phyloP scores from a whole-genome alignment of 345 rosid species.

The Gossypium anomalum region DNA sequence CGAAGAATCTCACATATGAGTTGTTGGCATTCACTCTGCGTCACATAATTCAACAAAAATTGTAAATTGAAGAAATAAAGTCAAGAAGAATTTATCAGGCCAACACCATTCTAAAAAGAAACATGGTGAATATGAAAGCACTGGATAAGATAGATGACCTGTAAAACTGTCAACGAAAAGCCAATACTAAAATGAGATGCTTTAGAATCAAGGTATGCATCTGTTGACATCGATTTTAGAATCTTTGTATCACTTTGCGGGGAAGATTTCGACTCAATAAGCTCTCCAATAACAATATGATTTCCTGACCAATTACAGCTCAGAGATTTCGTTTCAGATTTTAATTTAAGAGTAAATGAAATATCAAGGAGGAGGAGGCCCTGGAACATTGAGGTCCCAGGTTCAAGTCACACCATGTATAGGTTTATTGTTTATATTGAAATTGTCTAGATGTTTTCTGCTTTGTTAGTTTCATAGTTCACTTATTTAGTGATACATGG shows the following conservation, averaged over 20 bases:
- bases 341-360: not conserved
- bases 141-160: conserved; percentile 41
- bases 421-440: no score
- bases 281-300: conserved; percentile 91
- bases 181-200: conserved; percentile 80
- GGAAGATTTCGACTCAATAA: conserved; percentile 68
- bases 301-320: conserved; percentile 46
- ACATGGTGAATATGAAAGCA: not conserved
- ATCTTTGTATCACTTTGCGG: conserved; percentile 57
- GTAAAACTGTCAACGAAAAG: conserved; percentile 89
- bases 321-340: conserved; percentile 1
- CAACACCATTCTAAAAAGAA: conserved; percentile 9
- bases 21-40: conserved; percentile 98
- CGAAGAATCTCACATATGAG: conserved; percentile 96
- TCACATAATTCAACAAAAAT: conserved; percentile 20
- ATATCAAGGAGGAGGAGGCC: not conserved
- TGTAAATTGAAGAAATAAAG: conserved; percentile 17
- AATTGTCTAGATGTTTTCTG: no score
- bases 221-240: conserved; percentile 57
- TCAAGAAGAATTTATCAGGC: conserved; percentile 13
- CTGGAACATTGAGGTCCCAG: no score
- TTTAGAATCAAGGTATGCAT: conserved; percentile 64
- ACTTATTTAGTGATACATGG: no score
- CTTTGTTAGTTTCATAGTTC: no score
- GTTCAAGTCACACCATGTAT: no score